Evolutionary conservation across 2,329 filamentous ascomycete species (phyloP).

Genomic region (Didymella glomerata): DNA sequence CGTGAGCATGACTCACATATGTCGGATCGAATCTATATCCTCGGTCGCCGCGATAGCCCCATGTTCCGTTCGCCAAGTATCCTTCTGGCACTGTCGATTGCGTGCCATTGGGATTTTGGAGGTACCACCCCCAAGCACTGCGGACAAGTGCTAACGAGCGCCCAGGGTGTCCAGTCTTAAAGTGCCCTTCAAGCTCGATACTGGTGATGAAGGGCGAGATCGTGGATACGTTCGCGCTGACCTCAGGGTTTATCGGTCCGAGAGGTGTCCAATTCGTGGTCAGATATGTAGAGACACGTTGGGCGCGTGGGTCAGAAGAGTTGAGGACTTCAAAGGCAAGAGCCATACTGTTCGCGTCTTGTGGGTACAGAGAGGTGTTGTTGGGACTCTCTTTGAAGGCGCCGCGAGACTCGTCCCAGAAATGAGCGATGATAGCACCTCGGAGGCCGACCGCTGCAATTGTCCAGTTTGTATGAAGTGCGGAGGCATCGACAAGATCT

Average conservation of each 20-base stretch:
- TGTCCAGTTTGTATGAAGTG: slow-evolving; percentile 1
- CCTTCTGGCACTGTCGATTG: slow-evolving; percentile 68
- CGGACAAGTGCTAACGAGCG: slow-evolving; percentile 66
- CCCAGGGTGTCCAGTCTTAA: slow-evolving; percentile 57
- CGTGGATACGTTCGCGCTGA: slow-evolving; percentile 58
- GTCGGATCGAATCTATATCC: slow-evolving; percentile 62
- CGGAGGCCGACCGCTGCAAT: slow-evolving; percentile 1
- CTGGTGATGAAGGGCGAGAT: slow-evolving; percentile 67
- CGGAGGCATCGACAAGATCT: neutral
- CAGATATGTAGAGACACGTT: slow-evolving; percentile 56
- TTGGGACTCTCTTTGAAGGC: slow-evolving; percentile 53
- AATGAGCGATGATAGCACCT: slow-evolving; percentile 37
- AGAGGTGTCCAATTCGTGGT: slow-evolving; percentile 64
- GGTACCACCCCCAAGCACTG: slow-evolving; percentile 68
- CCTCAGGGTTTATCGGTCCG: slow-evolving; percentile 64
- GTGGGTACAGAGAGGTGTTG: slow-evolving; percentile 55
- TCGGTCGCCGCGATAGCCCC: slow-evolving; percentile 62
- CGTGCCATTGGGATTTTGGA: slow-evolving; percentile 65
- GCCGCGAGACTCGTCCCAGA: slow-evolving; percentile 37
- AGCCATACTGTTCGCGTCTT: slow-evolving; percentile 64
- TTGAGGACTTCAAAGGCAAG: slow-evolving; percentile 58
- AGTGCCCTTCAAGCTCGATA: slow-evolving; percentile 67
- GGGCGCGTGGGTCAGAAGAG: slow-evolving; percentile 47
- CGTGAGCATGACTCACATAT: slow-evolving; percentile 55
- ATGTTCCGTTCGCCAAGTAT: slow-evolving; percentile 64